Evolutionary conservation across 2,329 filamentous ascomycete species (phyloP), one percentile per base, ranked within the genome.

Genomic region (Pseudogymnoascus sp.): DNA sequence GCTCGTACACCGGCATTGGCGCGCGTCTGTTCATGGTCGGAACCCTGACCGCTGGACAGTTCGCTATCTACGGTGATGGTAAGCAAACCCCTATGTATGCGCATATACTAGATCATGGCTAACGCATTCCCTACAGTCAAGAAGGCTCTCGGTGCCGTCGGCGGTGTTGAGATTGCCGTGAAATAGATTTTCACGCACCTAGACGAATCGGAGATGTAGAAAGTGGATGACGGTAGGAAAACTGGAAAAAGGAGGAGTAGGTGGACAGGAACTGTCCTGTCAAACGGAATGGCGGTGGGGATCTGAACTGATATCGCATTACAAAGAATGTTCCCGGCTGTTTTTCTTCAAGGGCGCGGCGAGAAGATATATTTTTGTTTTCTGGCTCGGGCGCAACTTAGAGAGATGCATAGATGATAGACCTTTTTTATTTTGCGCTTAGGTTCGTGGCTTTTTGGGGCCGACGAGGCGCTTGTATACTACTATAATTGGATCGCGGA

Each of bases 31-130:
- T 89, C 80, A 87, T 89, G 84, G 80, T 76, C 64, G 72, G 72
- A 63, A 88, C 86, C 69, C 77, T 91, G 70, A 91, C 88, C 67
- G 87, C 87, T 67, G 87, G 88, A 76, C 90, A 94, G 79, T 94
- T 94, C 78, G 90, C 89, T 73, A 96, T 96, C 77, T 96, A 96
- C 75, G 91, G 89, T 76, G 83, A 87, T 69, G 72, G 47, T 53
- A 53, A 53, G 47, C 11, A 11, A 11, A 11, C 2, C n/a, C n/a
- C 25, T 18, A 53, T 1, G 21, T 33, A 1, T 31, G n/a, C 7
- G 4, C 25, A 31, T 33, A 0, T 53, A 25, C 1, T 53, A 1
- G 47, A 53, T 53, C 3, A 33, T 5, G 47, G 25, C 47, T 53
- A 53, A 53, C 47, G 4, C 25, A 70, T 79, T 2, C 25, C 47